Base-by-base conservation (phyloP, 106 monocot genomes). In the Apostasia ramifera region DNA sequence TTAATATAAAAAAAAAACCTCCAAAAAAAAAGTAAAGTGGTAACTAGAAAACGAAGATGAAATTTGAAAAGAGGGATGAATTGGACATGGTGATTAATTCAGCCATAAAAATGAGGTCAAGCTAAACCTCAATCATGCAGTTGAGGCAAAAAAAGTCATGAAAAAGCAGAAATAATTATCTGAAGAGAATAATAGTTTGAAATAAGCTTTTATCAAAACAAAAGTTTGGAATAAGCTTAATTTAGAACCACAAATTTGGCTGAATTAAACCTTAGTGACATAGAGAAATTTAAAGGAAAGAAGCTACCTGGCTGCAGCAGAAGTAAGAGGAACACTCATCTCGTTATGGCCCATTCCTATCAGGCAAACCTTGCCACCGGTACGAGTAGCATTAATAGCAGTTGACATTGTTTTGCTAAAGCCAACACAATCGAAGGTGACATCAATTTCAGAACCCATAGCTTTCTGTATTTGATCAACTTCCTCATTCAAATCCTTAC, bases 371-470 rank as follows among this genome's bases (percentile, higher is more conserved):
- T 84, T 89, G 14, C 95, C 95, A 59, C 88, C 95, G 47, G 86
- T n/a, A 37, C 77, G 48, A 7, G 95, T 92, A 41, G 86, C 88
- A 70, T 77, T 75, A 1, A 95, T 76, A 53, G 91, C 91, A 3
- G 95, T 95, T 7, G 88, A 70, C 95, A 95, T 86, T 66, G 95
- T 95, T 77, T 95, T 95, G 82, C 78, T 84, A 15, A 88, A 89
- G 13, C 95, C 95, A 58, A 78, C 95, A 76, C 95, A 95, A 63
- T 95, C 95, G 14, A 91, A 82, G 78, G 76, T 78, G 53, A 89
- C 84, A 59, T 95, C 91, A 55, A 92, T 75, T 6, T 86, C 91
- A n/a, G 70, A 74, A 42, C 76, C 86, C 91, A 89, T 92, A 43
- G 59, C 73, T 42, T 77, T 71, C 26, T 77, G 82, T 77, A 95